Conservation (phyloP, 352 stramenopile species). For the Phytophthora macrochlamydospora region DNA sequence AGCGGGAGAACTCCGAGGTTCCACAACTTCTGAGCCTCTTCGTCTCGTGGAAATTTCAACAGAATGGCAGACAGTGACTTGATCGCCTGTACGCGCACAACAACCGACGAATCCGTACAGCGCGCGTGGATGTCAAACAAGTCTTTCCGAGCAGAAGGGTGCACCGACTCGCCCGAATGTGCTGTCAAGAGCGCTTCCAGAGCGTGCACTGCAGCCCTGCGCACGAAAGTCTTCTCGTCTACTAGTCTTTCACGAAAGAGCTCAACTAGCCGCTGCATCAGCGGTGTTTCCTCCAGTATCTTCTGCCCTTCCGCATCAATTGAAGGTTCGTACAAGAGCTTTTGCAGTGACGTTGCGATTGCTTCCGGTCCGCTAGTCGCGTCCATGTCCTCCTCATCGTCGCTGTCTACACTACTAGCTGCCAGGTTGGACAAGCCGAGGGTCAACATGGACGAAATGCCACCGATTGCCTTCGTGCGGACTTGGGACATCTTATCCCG, state of each 20-base stretch:
- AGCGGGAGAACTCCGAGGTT: conserved; percentile 84
- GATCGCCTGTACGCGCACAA: conserved; percentile 83
- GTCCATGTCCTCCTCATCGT: conserved; percentile 34
- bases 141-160: conserved; percentile 61
- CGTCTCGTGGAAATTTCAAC: conserved; percentile 69
- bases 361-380: conserved; percentile 26
- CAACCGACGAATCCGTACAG: conserved; percentile 75
- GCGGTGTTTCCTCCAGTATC: conserved; percentile 53
- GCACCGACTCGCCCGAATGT: conserved; percentile 47
- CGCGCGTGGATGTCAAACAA: conserved; percentile 80
- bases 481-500: conserved; percentile 82
- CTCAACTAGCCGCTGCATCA: conserved; percentile 72
- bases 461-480: conserved; percentile 80
- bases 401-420: conserved; percentile 11
- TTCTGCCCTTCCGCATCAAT: conserved; percentile 34
- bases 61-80: conserved; percentile 83
- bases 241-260: conserved; percentile 75
- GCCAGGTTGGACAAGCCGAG: conserved; percentile 50
- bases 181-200: conserved; percentile 74
- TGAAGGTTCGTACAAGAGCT: conserved; percentile 51
- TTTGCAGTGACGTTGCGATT: conserved; percentile 55
- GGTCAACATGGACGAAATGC: conserved; percentile 67
- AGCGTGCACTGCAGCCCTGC: conserved; percentile 77
- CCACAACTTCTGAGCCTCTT: conserved; percentile 82
- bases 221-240: conserved; percentile 88